Evolutionary conservation across 2,329 filamentous ascomycete genomes (phyloP), one percentile per base, ranked within the genome.

Genomic region (Arthrinium phaeospermum): DNA sequence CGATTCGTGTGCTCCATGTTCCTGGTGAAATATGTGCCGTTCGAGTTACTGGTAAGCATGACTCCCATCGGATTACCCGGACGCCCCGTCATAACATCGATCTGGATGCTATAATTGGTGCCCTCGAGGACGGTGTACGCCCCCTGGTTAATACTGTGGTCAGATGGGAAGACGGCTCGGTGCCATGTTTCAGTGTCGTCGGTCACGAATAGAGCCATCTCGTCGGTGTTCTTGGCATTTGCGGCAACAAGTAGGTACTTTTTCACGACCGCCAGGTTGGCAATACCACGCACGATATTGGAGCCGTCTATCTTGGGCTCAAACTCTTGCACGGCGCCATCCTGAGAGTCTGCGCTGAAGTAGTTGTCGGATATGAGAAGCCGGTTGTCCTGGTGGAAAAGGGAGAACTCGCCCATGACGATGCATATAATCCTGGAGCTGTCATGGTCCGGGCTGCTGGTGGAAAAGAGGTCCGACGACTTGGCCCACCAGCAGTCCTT

Each of bases 31-130:
- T 96, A 98, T 2, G 95, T 98, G 73, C 96, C 96, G 80, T 98
- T 97, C 45, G 95, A 98, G 81, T 99, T 99, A 80, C 96, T 98
- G 7, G 95, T 97, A 79, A 98, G 96, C 72, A 99, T 87, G 14
- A 93, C 91, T 46, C 96, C 97, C 90, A 98, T 96, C 0, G 92
- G 90, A 49, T 89, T 90, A 1, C 87, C 88, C 16, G 88, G 88
- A 64, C 85, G 86, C 51, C 86, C 86, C 14, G 92, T 94, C 88
- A 96, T 92, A 75, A 98, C 95, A 82, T 98, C 95, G 71, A 99
- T 91, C 83, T 98, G 96, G 77, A 99, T 95, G 85, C 96, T 98
- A 85, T 99, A 98, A 80, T 98, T 96, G 57, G 96, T 98, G 78
- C 95, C 96, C 83, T 98, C 96, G 53, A 99, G 88, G 68, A 99